phyloP scores from a whole-genome alignment of 2,329 filamentous ascomycete species.

The Colletotrichum limetticola region DNA sequence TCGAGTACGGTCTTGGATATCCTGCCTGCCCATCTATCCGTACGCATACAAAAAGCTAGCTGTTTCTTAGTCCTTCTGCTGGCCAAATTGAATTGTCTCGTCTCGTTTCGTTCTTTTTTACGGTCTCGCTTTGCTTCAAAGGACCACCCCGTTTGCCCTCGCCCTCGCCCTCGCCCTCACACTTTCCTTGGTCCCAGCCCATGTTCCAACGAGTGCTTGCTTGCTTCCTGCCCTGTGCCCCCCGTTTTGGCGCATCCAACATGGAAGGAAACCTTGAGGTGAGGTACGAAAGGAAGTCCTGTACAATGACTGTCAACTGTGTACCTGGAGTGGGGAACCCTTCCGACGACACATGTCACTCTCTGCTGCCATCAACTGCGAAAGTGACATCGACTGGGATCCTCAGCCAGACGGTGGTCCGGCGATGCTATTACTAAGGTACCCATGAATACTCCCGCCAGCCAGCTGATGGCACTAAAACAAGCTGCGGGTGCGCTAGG shows the following conservation, averaged over 20 bases:
- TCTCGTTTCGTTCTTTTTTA: background rate
- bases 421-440: background rate
- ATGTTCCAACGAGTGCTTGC: background rate
- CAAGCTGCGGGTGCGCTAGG: slow-evolving; percentile 19
- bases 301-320: background rate
- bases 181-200: background rate
- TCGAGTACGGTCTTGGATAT: background rate
- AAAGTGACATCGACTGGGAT: background rate
- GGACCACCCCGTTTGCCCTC: background rate
- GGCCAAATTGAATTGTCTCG: too few relatives aligned
- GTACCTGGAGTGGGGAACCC: slow-evolving; percentile 3
- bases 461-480: slow-evolving; percentile 38
- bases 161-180: too few relatives aligned
- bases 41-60: background rate
- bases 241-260: background rate
- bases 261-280: background rate
- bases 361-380: background rate
- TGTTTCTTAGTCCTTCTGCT: background rate
- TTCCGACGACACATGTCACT: slow-evolving; percentile 5
- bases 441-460: slow-evolving; percentile 30
- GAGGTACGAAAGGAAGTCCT: background rate
- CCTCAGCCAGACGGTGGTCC: slow-evolving; percentile 13
- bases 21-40: background rate
- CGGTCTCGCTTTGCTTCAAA: background rate
- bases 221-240: slow-evolving; percentile 18